Base-by-base conservation (phyloP, 495 filamentous ascomycete species). In the Penicillium diatomitis region DNA sequence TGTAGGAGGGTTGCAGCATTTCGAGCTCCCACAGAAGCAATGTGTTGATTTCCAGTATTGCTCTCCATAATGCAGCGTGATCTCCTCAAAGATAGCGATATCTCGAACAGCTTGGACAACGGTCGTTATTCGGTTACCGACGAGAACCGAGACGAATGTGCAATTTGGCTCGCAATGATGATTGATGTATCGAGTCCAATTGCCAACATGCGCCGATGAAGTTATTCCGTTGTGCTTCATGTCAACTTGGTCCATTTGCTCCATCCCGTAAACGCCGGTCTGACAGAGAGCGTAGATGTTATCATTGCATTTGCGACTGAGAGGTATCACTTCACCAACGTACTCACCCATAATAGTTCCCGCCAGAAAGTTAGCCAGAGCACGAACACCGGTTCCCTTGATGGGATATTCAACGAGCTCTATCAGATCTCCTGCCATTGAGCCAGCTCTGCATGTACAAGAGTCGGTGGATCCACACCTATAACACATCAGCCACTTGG, bases 181-280 rank as follows among this genome's bases (percentile, higher is more conserved):
- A 54, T 87, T 88, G 62, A 88, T 77, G 58, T 82, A 90, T 9
- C 86, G 66, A 5, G 84, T 86, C 46, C 74, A 74, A 39, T 73
- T 75, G 0, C 76, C 76, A 35, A 61, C 54, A 4, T 39, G 12
- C 1, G 44, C 32, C 0, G 53, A 44, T 29, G 36, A 28, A 4
- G 51, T 30, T 27, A 10, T 20, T 5, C 6, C 41, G 3, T 32
- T 0, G 7, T 9, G 5, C 1, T 33, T 8, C 8, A 8, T 10
- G 8, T 5, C 4, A 44, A 12, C 8, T 2, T 12, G 4, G 12
- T 12, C 41, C 6, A 2, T n/a, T 5, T 20, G 4, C 8, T 4
- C 12, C n/a, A 44, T 46, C n/a, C 8, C 11, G 2, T 34, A 11
- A 8, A 32, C 20, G 5, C 30, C 35, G 6, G 28, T 2, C 36